Conservation (phyloP, 208 protist genomes). For the Acanthamoeba rhysodes region DNA sequence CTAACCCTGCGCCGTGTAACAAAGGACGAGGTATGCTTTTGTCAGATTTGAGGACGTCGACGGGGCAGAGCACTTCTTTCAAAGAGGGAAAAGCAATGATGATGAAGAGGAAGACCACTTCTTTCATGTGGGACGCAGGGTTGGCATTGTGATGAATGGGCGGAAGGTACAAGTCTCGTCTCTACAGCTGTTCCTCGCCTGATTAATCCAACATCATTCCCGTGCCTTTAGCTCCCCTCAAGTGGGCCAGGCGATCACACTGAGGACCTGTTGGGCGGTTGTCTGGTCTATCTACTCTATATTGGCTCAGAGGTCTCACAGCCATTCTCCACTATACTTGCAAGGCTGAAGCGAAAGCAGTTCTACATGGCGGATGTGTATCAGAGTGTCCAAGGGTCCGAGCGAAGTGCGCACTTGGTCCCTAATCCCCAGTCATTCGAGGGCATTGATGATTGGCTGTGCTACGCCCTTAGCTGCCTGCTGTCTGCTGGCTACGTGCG, state of each 20-base stretch:
- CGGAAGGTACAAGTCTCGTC: background rate
- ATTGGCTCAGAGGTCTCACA: background rate
- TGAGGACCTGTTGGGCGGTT: background rate
- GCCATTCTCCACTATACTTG: slow-evolving; percentile 15
- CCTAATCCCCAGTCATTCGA: background rate
- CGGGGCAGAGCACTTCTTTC: background rate
- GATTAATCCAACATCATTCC: background rate
- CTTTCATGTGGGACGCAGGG: background rate
- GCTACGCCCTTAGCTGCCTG: slow-evolving; percentile 14
- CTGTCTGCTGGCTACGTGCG: slow-evolving; percentile 8
- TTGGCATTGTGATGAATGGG: background rate
- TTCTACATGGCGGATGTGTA: background rate
- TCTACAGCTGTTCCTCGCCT: background rate
- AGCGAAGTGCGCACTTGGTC: background rate
- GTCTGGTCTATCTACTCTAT: slow-evolving; percentile 14
- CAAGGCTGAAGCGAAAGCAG: slow-evolving; percentile 11
- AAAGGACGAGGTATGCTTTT: slow-evolving; percentile 2
- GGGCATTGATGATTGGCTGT: background rate
- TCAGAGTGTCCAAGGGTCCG: background rate
- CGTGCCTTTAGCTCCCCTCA: background rate
- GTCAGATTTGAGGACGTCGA: background rate
- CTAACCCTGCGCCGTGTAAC: background rate
- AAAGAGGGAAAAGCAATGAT: background rate
- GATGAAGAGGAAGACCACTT: background rate
- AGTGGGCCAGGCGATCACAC: background rate